Conservation (phyloP, 202 grass and related monocot genomes). For the Zizania palustris region DNA sequence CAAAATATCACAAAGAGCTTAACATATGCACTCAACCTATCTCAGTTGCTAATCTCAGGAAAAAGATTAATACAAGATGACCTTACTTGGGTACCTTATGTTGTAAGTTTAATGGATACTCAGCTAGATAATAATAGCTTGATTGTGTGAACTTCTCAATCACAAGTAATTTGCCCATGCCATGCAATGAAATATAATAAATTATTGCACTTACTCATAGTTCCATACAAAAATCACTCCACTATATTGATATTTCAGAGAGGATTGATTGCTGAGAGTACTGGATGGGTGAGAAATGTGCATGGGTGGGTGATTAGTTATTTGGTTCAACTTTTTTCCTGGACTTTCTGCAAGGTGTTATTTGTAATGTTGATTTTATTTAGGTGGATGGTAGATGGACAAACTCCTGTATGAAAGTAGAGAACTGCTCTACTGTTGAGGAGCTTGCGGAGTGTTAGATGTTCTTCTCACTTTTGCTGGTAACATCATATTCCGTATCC, state of each 20-base stretch:
- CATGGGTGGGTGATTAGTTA: no score
- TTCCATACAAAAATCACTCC: not conserved
- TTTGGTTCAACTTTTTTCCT: not conserved
- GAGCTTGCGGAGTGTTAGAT: not conserved
- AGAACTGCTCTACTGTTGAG: not conserved
- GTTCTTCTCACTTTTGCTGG: not conserved
- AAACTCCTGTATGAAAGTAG: not conserved
- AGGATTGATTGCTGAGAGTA: not conserved
- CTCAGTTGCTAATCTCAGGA: not conserved
- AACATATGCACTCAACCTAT: not conserved
- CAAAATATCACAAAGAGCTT: not conserved
- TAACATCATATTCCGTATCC: slow-evolving; percentile 13
- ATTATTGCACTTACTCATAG: not conserved
- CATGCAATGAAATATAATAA: not conserved
- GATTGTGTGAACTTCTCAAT: not conserved
- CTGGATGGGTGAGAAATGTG: not conserved
- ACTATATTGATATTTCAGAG: not conserved
- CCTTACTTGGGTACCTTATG: not conserved
- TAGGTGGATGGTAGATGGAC: not conserved
- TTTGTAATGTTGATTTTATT: not conserved
- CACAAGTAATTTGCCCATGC: not conserved
- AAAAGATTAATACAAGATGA: not conserved
- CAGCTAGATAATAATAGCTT: not conserved
- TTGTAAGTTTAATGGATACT: not conserved
- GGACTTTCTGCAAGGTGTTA: not conserved